Percentiles rank a stretch among this genome's conserved stretches.
Evolutionary conservation across 2,329 filamentous ascomycete species (phyloP).

Genomic region (Penicillium freii): DNA sequence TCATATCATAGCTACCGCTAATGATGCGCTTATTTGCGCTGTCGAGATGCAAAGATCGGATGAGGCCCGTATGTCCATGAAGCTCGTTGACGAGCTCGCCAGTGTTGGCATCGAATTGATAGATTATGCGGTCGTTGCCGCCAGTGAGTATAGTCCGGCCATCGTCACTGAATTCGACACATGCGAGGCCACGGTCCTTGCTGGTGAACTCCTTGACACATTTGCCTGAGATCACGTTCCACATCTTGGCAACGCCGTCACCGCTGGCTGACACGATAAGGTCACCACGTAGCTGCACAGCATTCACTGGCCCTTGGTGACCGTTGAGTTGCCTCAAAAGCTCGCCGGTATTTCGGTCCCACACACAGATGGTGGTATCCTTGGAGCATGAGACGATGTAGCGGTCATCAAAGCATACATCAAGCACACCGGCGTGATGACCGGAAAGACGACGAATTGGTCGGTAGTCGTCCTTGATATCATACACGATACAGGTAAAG

Average conservation of each 20-base stretch:
- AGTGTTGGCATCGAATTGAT: conserved; percentile 92
- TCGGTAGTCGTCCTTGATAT: conserved; percentile 72
- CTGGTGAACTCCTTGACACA: conserved; percentile 87
- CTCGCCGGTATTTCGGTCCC: conserved; percentile 77
- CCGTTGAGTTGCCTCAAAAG: conserved; percentile 77
- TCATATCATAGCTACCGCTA: conserved; percentile 90
- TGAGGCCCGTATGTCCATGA: conserved; percentile 77
- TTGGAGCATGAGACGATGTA: conserved; percentile 98
- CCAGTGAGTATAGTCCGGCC: conserved; percentile 90
- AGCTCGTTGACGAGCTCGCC: conserved; percentile 79
- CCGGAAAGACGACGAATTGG: conserved; percentile 74
- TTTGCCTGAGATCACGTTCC: conserved; percentile 87
- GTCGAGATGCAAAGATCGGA: conserved; percentile 88
- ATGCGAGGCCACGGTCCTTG: conserved; percentile 90
- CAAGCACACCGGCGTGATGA: conserved; percentile 85
- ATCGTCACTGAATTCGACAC: conserved; percentile 93
- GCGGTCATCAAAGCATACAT: conserved; percentile 86
- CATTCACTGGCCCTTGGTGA: conserved; percentile 90
- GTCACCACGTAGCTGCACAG: conserved; percentile 90
- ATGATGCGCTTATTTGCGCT: conserved; percentile 80
- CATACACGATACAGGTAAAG: conserved; percentile 85
- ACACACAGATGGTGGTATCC: conserved; percentile 89
- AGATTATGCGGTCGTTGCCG: conserved; percentile 92
- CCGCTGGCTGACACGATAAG: conserved; percentile 90
- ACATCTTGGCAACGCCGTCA: conserved; percentile 89